Base-by-base conservation (phyloP, 768 basidiomycete species). In the Amanita exitialis region DNA sequence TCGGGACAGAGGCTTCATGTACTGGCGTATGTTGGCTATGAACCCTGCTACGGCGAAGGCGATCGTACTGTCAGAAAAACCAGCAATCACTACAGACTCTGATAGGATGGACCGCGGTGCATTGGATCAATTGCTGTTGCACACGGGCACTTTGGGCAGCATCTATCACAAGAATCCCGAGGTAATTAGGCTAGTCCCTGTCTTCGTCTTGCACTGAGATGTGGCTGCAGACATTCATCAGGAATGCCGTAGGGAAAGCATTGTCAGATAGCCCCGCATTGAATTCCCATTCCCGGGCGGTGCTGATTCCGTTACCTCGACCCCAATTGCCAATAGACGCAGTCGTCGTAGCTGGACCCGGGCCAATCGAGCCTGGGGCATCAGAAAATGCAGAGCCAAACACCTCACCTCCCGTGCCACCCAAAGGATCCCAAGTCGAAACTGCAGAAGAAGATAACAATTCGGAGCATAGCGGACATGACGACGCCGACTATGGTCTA, bases 141-240 rank as follows among this genome's bases (percentile, higher is more conserved):
- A 98, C 65, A 93, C 95, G 0, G 95, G 90, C 4, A 93, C 90
- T 10, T 69, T 98, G 25, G 88, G 92, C 23, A 94, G 91, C 53
- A 95, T 99, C 53, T 99, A 97, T 66, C 95, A 97, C 72, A 96
- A 97, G 70, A 93, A 93, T 59, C 94, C 94, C 13, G 90, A 95
- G 77, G 90, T 88, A 28, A 38, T 50, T 48, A 4, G 13, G 37
- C 39, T 7, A 7, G 27, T 54, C 13, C 46, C 13, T 39, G 41
- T 15, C 20, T n/a, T 42, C 9, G 23, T n/a, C 25, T 36, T 32
- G 5, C 35, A 23, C 51, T 53, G n/a, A 53, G 18, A 27, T 30
- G 23, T 37, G 36, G 12, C 20, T 36, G 36, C 36, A 92, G 88
- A 95, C 92, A 2, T 97, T 97, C 68, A 97, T 97, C 59, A 84